Evolutionary conservation across 1,284 basidiomycete genomes (phyloP).

Genomic region (Malassezia sympodialis): DNA sequence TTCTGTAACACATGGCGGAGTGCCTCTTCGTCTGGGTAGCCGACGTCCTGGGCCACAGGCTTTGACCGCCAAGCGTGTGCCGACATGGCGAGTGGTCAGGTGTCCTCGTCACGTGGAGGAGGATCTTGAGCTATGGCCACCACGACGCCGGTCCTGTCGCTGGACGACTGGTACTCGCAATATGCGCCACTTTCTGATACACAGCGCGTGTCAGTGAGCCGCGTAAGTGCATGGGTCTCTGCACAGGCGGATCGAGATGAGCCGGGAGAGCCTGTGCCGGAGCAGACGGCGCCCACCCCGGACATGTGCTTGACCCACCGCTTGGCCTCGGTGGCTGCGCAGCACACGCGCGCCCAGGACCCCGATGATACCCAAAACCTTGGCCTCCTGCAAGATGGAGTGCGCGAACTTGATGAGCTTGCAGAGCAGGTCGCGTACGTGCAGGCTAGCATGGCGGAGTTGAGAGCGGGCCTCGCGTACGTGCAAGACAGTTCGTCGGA

Average conservation of each 20-base stretch:
- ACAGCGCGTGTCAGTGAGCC: slow-evolving; percentile 15
- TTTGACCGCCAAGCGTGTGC: slow-evolving; percentile 32
- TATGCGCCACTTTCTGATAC: slow-evolving; percentile 10
- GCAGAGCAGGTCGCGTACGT: slow-evolving; percentile 28
- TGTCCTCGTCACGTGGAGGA: neutral
- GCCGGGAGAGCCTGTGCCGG: neutral
- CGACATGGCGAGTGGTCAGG: neutral
- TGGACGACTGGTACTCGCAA: slow-evolving; percentile 15
- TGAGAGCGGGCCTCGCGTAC: slow-evolving; percentile 31
- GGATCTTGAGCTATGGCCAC: neutral
- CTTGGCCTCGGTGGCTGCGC: neutral
- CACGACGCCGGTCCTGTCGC: neutral
- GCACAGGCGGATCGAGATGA: neutral
- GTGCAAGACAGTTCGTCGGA: slow-evolving; percentile 36
- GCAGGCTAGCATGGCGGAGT: slow-evolving; percentile 30
- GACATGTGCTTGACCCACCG: neutral
- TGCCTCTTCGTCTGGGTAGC: slow-evolving; percentile 26
- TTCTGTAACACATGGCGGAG: slow-evolving; percentile 27
- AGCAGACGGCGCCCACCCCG: neutral
- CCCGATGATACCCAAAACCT: neutral
- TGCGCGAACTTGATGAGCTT: slow-evolving; percentile 15
- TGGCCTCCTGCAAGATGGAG: neutral
- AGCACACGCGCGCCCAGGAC: neutral
- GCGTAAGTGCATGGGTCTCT: slow-evolving; percentile 8
- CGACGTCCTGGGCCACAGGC: slow-evolving; percentile 39